Conservation (phyloP, 2,329 filamentous ascomycete genomes). For the Aspergillus quadrilineatus region DNA sequence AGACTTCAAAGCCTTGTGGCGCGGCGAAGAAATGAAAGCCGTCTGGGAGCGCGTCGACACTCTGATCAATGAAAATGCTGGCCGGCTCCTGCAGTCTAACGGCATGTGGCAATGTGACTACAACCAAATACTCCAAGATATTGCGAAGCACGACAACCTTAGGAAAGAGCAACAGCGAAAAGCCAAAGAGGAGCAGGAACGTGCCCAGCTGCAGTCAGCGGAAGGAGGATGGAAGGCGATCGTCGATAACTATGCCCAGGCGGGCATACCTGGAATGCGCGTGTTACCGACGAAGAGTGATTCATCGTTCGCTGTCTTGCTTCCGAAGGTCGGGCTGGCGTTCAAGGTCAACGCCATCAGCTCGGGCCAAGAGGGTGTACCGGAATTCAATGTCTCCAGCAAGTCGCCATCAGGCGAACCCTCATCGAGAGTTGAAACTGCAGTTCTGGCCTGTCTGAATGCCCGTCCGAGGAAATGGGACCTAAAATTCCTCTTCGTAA, state of each 20-base stretch:
- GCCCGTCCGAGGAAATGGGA: conserved; percentile 40
- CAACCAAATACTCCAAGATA: conserved; percentile 31
- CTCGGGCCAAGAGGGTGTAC: conserved; percentile 19
- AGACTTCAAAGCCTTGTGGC: conserved; percentile 42
- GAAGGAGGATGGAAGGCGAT: conserved; percentile 36
- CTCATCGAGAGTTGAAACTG: conserved; percentile 34
- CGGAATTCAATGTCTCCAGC: conserved; percentile 37
- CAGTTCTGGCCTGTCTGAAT: conserved; percentile 37
- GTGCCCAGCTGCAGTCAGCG: conserved; percentile 25
- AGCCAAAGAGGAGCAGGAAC: conserved; percentile 33
- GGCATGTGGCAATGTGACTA: conserved; percentile 46
- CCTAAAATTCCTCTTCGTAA: conserved; percentile 40
- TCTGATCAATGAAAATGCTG: conserved; percentile 38
- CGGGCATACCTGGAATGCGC: conserved; percentile 31
- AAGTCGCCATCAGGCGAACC: conserved; percentile 25
- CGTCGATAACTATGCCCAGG: conserved; percentile 32
- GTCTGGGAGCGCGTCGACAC: conserved; percentile 41
- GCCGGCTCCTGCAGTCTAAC: conserved; percentile 36
- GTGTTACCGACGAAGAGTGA: conserved; percentile 26
- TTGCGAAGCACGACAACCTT: conserved; percentile 29
- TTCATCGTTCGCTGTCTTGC: conserved; percentile 27
- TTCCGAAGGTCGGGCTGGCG: conserved; percentile 35
- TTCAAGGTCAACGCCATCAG: conserved; percentile 33
- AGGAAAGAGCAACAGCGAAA: conserved; percentile 27
- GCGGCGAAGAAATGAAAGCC: conserved; percentile 38